These are phyloP conservation scores for Pholiota molesta DNA, from an alignment of 768 basidiomycete species.

Conservation along the genomic window DNA sequence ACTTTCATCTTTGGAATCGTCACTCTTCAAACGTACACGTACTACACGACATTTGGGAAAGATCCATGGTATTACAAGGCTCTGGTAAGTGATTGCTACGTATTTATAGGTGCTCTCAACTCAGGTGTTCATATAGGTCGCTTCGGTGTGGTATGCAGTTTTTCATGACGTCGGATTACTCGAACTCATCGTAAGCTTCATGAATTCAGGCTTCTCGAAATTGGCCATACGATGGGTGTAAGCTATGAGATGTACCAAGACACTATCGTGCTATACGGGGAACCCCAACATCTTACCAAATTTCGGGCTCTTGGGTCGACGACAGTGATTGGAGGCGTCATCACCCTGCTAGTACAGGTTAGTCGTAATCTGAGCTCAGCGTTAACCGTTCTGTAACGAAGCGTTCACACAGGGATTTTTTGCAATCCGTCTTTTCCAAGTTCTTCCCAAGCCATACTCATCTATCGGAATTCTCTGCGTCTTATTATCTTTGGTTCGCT, in stretches of 20 bases:
- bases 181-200: neutral
- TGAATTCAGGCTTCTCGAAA: conserved; percentile 31
- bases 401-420: conserved; percentile 31
- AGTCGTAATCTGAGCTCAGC: conserved; percentile 7
- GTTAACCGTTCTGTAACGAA: neutral
- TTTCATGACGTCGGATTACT: neutral
- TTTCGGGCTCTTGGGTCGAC: conserved; percentile 24
- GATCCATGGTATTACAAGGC: conserved; percentile 26
- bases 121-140: conserved; percentile 1
- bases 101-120: neutral
- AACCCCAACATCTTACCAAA: conserved; percentile 23
- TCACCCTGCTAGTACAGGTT: conserved; percentile 34
- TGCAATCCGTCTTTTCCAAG: conserved; percentile 29
- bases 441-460: conserved; percentile 29
- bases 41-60: conserved; percentile 24
- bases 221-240: conserved; percentile 29
- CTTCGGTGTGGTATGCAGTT: conserved; percentile 12
- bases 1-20: conserved; percentile 31
- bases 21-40: conserved; percentile 26
- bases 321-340: conserved; percentile 29
- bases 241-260: conserved; percentile 31
- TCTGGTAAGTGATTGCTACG: conserved; percentile 18
- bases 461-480: conserved; percentile 30
- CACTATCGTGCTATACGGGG: conserved; percentile 30
- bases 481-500: conserved; percentile 25